A percentile compares a stretch with the other conserved stretches of the same genome.
Evolutionary conservation across 1,284 basidiomycete species (phyloP).

Genomic region (Ganoderma lingzhi): DNA sequence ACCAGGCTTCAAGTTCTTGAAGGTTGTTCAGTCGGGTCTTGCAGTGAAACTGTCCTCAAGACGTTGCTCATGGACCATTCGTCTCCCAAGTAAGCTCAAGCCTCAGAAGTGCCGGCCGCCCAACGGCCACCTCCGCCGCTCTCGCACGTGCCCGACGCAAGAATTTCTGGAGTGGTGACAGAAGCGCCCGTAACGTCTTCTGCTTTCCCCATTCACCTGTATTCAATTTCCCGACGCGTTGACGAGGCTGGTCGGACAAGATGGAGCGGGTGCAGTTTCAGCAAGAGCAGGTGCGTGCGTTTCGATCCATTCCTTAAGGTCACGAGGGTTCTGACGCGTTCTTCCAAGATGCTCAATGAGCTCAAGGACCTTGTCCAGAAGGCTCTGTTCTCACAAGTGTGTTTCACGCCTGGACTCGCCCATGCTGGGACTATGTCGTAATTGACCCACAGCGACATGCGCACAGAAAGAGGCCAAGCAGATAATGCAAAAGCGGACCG

Average conservation of each 20-base stretch:
- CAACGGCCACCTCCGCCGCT: neutral
- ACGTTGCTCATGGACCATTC: neutral
- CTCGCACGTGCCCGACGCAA: conserved; percentile 23
- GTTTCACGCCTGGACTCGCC: neutral
- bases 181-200: conserved; percentile 18
- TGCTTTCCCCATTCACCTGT: conserved; percentile 12
- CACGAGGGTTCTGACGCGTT: neutral
- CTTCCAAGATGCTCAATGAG: conserved; percentile 86
- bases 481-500: conserved; percentile 87
- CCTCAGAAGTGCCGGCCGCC: neutral
- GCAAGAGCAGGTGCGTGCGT: conserved; percentile 79
- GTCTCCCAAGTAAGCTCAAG: neutral
- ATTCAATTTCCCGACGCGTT: neutral
- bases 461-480: conserved; percentile 80
- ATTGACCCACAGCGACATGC: conserved; percentile 28
- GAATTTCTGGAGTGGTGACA: conserved; percentile 19
- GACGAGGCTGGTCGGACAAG: neutral
- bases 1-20: neutral
- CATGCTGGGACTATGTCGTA: conserved; percentile 22
- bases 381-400: conserved; percentile 85
- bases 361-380: conserved; percentile 93
- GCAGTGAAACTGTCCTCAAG: neutral
- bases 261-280: conserved; percentile 97
- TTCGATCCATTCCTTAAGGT: neutral
- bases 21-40: neutral